Evolutionary conservation across 2,329 filamentous ascomycete species (phyloP).

Genomic region (Albifimbria verrucaria): DNA sequence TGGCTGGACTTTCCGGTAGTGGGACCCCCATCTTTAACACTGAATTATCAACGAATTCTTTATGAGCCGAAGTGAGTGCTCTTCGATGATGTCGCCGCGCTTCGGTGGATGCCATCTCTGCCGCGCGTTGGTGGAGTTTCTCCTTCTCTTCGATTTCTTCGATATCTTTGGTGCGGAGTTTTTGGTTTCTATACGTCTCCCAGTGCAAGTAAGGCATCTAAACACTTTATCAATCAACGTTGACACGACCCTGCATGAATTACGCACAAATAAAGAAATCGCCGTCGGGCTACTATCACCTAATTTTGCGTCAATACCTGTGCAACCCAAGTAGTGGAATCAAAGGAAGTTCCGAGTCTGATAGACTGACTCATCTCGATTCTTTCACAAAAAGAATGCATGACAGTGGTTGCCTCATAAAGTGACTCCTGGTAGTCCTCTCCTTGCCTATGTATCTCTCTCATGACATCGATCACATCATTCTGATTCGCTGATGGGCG

Average conservation of each 20-base stretch:
- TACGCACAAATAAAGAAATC: too few relatives aligned
- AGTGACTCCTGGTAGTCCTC: neutral
- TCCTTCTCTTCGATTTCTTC: neutral
- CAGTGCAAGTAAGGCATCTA: slow-evolving; percentile 3
- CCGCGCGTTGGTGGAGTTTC: neutral
- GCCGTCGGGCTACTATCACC: too few relatives aligned
- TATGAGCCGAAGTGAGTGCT: too few relatives aligned
- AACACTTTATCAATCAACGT: neutral
- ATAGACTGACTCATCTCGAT: too few relatives aligned
- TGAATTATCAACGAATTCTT: too few relatives aligned
- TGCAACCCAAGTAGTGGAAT: neutral
- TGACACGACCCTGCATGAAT: neutral
- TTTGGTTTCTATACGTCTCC: neutral
- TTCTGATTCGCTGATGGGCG: neutral
- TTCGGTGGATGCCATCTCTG: too few relatives aligned
- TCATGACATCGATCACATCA: too few relatives aligned
- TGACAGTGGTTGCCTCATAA: neutral
- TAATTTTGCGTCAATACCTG: neutral
- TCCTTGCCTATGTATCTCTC: neutral
- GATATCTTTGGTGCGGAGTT: neutral
- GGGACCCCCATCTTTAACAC: too few relatives aligned
- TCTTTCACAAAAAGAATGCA: neutral
- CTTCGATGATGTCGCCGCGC: too few relatives aligned
- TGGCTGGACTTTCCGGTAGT: too few relatives aligned
- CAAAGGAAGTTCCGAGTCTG: too few relatives aligned